Evolutionary conservation across 1,284 basidiomycete species (phyloP).

Genomic region (Singerocomus rubriflavus): DNA sequence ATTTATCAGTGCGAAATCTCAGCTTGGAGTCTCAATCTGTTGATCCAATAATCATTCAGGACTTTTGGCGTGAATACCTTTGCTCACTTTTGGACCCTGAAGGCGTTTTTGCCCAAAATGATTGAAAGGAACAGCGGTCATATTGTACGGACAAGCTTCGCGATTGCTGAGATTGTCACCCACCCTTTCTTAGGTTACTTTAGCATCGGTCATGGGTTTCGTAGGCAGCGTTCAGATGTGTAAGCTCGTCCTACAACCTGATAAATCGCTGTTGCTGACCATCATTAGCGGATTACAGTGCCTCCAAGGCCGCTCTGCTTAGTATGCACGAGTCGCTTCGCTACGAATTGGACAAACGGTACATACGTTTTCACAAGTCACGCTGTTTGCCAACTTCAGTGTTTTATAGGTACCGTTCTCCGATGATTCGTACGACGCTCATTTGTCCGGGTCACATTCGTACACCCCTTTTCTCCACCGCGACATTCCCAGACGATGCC

Average conservation of each 20-base stretch:
- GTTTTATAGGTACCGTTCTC: conserved; percentile 60
- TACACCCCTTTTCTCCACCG: conserved; percentile 71
- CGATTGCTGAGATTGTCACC: neutral
- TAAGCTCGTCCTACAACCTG: conserved; percentile 38
- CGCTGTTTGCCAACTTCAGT: conserved; percentile 5
- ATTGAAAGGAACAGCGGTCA: conserved; percentile 77
- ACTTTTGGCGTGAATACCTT: conserved; percentile 89
- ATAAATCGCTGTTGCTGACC: conserved; percentile 5
- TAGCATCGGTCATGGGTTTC: conserved; percentile 78
- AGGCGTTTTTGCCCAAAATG: conserved; percentile 92
- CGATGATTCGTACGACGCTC: conserved; percentile 77
- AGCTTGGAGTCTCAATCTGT: neutral
- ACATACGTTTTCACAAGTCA: conserved; percentile 11
- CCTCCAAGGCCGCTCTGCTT: conserved; percentile 82
- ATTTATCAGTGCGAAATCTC: conserved; percentile 66
- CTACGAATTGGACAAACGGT: conserved; percentile 80
- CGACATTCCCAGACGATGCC: conserved; percentile 47
- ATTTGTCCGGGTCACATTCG: conserved; percentile 73
- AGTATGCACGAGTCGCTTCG: conserved; percentile 78
- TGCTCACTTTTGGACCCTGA: conserved; percentile 87
- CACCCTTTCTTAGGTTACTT: conserved; percentile 54
- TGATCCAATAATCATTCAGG: conserved; percentile 39
- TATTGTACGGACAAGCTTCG: conserved; percentile 54
- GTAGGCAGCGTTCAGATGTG: conserved; percentile 78
- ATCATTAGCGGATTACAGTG: conserved; percentile 77